These are phyloP conservation scores for Melampsora americana DNA, from an alignment of 1,284 basidiomycete species.

Conservation along the genomic window DNA sequence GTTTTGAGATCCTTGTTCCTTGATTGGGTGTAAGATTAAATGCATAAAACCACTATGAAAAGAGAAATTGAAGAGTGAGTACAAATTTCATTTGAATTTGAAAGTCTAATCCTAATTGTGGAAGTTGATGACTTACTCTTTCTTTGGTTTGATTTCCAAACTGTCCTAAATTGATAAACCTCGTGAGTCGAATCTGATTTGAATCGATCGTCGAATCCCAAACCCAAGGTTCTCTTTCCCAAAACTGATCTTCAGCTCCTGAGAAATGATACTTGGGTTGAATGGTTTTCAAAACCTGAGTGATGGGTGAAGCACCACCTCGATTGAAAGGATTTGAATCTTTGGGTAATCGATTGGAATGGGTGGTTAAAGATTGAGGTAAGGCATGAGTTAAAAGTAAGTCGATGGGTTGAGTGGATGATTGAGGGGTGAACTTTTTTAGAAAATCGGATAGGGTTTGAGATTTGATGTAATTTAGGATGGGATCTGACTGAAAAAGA, in stretches of 20 bases:
- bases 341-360: constrained; percentile 23
- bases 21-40: constrained; percentile 63
- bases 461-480: constrained; percentile 13
- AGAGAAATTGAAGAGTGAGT: constrained; percentile 5
- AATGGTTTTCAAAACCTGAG: constrained; percentile 19
- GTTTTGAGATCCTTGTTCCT: constrained; percentile 57
- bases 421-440: constrained; percentile 18
- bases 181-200: constrained; percentile 8
- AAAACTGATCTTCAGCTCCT: constrained; percentile 24
- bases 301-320: constrained; percentile 37
- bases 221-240: constrained; percentile 44
- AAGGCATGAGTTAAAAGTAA: constrained; percentile 40
- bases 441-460: constrained; percentile 15
- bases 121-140: constrained; percentile 68
- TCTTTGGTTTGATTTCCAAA: constrained; percentile 65
- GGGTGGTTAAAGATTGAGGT: constrained; percentile 30
- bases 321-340: constrained; percentile 33
- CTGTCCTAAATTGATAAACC: constrained; percentile 35
- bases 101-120: background rate
- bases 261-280: constrained; percentile 40
- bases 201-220: constrained; percentile 8
- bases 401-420: constrained; percentile 10
- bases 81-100: too few relatives aligned
- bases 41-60: constrained; percentile 69
- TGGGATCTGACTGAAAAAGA: background rate